Percentiles rank a stretch among this genome's conserved stretches.
These are phyloP conservation scores for Dorcoceras hygrometricum DNA, from an alignment of 257 asterid genomes.

Conservation along the genomic window DNA sequence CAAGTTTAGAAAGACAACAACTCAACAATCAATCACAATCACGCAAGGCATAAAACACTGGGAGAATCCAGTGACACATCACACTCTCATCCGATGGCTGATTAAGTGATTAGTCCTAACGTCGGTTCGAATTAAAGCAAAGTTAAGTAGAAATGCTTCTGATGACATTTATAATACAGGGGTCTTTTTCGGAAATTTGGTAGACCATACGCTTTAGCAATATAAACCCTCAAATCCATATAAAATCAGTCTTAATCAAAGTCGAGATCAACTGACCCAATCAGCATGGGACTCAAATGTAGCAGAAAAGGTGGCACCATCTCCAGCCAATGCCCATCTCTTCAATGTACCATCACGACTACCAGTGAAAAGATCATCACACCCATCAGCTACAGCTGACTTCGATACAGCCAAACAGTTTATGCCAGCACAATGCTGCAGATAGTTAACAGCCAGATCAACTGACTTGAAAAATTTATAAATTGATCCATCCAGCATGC, in stretches of 20 bases:
- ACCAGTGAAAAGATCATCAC: slow-evolving; percentile 75
- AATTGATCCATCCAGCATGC: slow-evolving; percentile 5
- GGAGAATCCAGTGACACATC: background rate
- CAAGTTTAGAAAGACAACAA: background rate
- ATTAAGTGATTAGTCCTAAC: background rate
- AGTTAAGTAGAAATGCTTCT: background rate
- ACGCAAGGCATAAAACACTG: background rate
- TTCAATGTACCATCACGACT: slow-evolving; percentile 94
- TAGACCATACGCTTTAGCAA: background rate
- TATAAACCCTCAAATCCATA: slow-evolving; percentile 14
- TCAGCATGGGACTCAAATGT: slow-evolving; percentile 22
- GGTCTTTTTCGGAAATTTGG: background rate
- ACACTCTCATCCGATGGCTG: background rate
- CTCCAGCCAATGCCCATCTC: slow-evolving; percentile 82
- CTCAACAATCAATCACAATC: background rate
- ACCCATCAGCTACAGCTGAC: slow-evolving; percentile 54
- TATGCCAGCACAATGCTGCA: slow-evolving; percentile 93
- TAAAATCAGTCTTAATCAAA: background rate
- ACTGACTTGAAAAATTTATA: background rate
- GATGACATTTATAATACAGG: background rate
- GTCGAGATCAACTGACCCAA: slow-evolving; percentile 31
- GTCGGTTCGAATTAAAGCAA: background rate
- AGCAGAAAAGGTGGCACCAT: slow-evolving; percentile 35
- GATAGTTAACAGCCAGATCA: slow-evolving; percentile 13
- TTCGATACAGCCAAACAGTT: slow-evolving; percentile 78